phyloP scores from a whole-genome alignment of 2,329 filamentous ascomycete species.

The Colletotrichum nymphaeae region DNA sequence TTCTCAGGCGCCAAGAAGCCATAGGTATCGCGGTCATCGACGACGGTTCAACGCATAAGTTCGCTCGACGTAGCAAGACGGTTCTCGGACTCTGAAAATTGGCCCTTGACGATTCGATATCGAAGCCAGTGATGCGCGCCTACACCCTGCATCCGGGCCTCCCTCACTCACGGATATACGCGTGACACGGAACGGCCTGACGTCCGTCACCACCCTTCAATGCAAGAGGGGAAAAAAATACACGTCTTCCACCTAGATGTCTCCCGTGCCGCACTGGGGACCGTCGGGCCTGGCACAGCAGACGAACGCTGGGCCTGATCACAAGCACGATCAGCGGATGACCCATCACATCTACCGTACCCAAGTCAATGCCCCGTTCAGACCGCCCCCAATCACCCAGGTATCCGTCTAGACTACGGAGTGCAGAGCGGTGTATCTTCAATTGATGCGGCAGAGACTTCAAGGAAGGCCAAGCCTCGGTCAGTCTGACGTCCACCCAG shows the following conservation, averaged over 20 bases:
- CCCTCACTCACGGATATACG: neutral
- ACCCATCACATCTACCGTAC: neutral
- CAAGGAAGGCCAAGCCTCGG: neutral
- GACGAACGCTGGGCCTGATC: constrained; percentile 34
- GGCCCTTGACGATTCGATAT: neutral
- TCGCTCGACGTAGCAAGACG: neutral
- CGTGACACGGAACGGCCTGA: neutral
- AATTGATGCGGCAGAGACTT: neutral
- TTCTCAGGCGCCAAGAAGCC: too few species aligned
- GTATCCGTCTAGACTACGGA: neutral
- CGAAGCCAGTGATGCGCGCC: neutral
- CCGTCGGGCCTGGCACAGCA: constrained; percentile 1
- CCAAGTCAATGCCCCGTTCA: neutral
- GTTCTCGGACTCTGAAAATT: neutral
- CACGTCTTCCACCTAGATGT: neutral
- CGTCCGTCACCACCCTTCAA: constrained; percentile 8
- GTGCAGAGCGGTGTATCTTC: neutral
- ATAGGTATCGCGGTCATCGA: neutral
- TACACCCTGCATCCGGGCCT: neutral
- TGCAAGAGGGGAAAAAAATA: constrained; percentile 4
- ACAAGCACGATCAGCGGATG: constrained; percentile 3
- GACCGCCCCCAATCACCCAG: neutral
- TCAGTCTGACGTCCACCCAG: neutral
- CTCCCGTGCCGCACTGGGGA: neutral
- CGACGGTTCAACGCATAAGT: neutral